Conservation (phyloP, 129 eudicot species). For the Flaveria brownii region DNA sequence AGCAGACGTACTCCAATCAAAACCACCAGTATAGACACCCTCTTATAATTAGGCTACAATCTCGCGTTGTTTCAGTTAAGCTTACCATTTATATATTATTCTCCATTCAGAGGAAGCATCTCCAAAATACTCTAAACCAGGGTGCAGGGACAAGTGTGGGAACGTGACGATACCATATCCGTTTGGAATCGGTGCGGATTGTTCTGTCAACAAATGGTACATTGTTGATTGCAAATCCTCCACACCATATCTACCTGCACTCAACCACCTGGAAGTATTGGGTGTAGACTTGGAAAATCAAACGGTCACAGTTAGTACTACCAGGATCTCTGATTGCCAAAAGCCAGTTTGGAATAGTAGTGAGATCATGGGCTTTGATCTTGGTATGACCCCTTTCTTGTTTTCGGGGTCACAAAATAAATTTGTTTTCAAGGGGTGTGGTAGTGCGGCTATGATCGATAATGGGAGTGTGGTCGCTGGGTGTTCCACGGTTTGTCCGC, state of each 20-base stretch:
- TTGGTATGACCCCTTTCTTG: not conserved
- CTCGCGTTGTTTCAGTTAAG: too few species aligned
- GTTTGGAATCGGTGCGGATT: not conserved
- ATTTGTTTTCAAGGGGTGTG: not conserved
- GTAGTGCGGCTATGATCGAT: not conserved
- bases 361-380: not conserved
- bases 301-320: not conserved
- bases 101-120: too few species aligned
- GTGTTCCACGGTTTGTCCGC: not conserved
- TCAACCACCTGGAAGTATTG: not conserved
- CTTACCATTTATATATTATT: too few species aligned
- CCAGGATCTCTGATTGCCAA: not conserved
- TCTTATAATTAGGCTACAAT: too few species aligned
- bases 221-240: not conserved
- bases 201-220: not conserved
- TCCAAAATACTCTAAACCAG: not conserved
- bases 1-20: too few species aligned
- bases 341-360: not conserved
- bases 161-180: not conserved
- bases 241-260: not conserved
- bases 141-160: not conserved
- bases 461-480: not conserved
- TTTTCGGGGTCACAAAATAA: not conserved
- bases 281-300: not conserved
- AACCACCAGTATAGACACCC: too few species aligned